Conservation (phyloP, 495 filamentous ascomycete genomes). For the Lasiosphaeris hirsuta region DNA sequence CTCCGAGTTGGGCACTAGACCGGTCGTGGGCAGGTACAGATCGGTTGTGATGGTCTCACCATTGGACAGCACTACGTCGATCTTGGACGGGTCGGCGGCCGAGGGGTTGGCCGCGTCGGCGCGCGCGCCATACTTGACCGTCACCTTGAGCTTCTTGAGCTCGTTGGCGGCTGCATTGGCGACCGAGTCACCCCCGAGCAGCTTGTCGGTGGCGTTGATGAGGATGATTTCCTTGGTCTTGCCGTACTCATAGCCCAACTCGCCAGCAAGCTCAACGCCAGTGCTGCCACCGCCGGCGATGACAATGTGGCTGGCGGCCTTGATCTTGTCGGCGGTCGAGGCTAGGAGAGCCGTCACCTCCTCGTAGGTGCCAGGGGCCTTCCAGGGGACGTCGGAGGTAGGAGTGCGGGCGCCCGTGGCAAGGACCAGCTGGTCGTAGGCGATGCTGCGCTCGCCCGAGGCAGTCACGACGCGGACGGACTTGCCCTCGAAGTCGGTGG, state of each 20-base stretch:
- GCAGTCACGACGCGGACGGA: conserved; percentile 46
- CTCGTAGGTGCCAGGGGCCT: conserved; percentile 39
- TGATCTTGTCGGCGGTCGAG: conserved; percentile 26
- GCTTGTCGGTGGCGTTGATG: conserved; percentile 38
- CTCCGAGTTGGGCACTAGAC: conserved; percentile 57
- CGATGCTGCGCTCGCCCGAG: conserved; percentile 22
- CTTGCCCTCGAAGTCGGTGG: conserved; percentile 47
- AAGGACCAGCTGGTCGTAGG: conserved; percentile 83
- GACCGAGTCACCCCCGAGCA: conserved; percentile 39
- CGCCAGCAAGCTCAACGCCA: conserved; percentile 41
- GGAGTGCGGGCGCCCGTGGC: conserved; percentile 85
- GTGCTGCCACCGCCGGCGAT: conserved; percentile 44
- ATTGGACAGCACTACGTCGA: conserved; percentile 34
- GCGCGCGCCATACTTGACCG: conserved; percentile 37
- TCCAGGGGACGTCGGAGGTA: conserved; percentile 37
- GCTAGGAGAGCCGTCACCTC: conserved; percentile 26
- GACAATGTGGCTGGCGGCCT: conserved; percentile 40
- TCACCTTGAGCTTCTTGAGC: conserved; percentile 52
- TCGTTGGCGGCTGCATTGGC: conserved; percentile 33
- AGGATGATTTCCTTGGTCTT: conserved; percentile 49
- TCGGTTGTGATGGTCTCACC: conserved; percentile 49
- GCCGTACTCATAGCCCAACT: conserved; percentile 45
- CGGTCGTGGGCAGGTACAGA: conserved; percentile 62
- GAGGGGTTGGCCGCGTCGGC: conserved; percentile 26
- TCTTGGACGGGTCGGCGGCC: conserved; percentile 30